Conservation (phyloP, 208 protist species). For the Phytomonas serpens region DNA sequence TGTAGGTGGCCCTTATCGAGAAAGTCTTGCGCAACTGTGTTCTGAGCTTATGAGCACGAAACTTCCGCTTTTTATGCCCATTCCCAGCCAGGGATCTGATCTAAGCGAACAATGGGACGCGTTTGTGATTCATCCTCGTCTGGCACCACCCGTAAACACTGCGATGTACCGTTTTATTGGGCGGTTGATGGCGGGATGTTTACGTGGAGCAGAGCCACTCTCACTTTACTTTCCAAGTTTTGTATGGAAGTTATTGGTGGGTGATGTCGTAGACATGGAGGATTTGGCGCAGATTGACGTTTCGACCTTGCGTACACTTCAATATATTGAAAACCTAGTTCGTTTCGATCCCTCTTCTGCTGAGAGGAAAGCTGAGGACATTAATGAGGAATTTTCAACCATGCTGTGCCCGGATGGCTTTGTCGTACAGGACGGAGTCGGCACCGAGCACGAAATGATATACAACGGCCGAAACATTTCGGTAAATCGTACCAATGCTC, state of each 20-base stretch:
- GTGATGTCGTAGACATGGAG: conserved; percentile 26
- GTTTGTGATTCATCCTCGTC: conserved; percentile 64
- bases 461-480: conserved; percentile 38
- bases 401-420: conserved; percentile 64
- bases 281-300: conserved; percentile 60
- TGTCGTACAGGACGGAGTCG: conserved; percentile 41
- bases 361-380: background rate
- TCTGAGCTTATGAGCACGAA: conserved; percentile 78
- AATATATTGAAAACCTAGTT: conserved; percentile 29
- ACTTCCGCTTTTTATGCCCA: conserved; percentile 83
- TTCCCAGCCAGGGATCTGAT: conserved; percentile 60
- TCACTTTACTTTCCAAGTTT: conserved; percentile 85
- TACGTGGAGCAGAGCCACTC: conserved; percentile 88
- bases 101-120: conserved; percentile 73
- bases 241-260: conserved; percentile 90
- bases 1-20: conserved; percentile 90
- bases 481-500: conserved; percentile 50
- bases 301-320: conserved; percentile 39
- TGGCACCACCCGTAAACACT: conserved; percentile 29
- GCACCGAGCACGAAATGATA: conserved; percentile 42
- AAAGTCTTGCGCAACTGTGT: conserved; percentile 87
- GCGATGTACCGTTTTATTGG: conserved; percentile 90
- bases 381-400: conserved; percentile 28
- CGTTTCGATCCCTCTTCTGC: background rate
- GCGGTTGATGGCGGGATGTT: conserved; percentile 90